Percentiles rank a stretch among this genome's conserved stretches.
phyloP scores from a whole-genome alignment of 495 filamentous ascomycete species.

The Cairneyella variabilis region DNA sequence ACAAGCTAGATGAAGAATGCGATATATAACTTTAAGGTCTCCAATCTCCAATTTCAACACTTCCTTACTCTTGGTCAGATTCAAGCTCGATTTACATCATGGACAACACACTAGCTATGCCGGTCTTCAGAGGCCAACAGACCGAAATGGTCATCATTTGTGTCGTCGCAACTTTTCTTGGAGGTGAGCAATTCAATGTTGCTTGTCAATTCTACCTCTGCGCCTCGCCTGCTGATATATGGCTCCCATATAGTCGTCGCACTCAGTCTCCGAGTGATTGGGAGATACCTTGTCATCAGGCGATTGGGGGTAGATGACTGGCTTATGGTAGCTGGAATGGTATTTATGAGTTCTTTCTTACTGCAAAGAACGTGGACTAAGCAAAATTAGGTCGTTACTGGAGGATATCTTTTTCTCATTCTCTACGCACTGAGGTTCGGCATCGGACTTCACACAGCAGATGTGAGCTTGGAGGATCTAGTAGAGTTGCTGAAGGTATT shows the following conservation, averaged over 20 bases:
- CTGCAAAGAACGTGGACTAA: neutral
- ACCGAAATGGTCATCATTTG: neutral
- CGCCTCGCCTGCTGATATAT: neutral
- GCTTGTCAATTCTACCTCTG: neutral
- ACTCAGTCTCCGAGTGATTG: constrained; percentile 24
- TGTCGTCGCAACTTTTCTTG: constrained; percentile 1
- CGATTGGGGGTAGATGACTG: constrained; percentile 33
- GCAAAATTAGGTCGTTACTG: constrained; percentile 27
- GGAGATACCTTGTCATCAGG: constrained; percentile 29
- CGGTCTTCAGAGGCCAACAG: neutral
- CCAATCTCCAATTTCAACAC: neutral
- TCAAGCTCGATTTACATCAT: neutral
- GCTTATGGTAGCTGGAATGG: constrained; percentile 31
- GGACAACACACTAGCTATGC: neutral
- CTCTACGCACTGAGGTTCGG: constrained; percentile 27
- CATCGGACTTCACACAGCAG: constrained; percentile 30
- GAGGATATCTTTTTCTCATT: constrained; percentile 32
- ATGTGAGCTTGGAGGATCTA: constrained; percentile 29
- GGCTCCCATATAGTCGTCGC: constrained; percentile 22
- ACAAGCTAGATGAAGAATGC: too few relatives aligned
- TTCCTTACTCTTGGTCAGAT: neutral
- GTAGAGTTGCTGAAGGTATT: constrained; percentile 30
- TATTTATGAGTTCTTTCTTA: constrained; percentile 5
- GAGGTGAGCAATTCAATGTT: neutral
- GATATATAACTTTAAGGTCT: too few relatives aligned